Conservation (phyloP, 164 flowering plant species). For the Akebia trifoliata region DNA sequence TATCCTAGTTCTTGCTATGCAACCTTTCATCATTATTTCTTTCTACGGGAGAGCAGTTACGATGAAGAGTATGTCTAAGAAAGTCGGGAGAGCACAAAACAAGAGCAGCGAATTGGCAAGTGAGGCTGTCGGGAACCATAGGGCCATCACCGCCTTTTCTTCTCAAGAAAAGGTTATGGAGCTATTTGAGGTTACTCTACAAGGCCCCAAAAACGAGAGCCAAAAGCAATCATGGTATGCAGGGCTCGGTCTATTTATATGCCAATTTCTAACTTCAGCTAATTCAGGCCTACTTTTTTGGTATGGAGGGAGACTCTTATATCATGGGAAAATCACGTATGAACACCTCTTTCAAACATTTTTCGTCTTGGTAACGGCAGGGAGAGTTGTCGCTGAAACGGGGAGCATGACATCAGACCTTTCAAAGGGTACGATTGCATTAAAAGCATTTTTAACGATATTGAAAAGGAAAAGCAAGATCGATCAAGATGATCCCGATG, state of each 20-base stretch:
- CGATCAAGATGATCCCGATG: conserved; percentile 26
- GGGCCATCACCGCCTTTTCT: conserved; percentile 22
- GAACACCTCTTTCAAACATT: conserved; percentile 24
- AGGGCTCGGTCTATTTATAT: conserved; percentile 17
- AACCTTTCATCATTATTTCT: conserved; percentile 19
- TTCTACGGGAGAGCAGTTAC: conserved; percentile 16
- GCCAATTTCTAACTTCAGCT: conserved; percentile 23
- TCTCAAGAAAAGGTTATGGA: conserved; percentile 21
- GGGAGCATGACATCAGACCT: conserved; percentile 30
- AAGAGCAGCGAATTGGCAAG: conserved; percentile 25
- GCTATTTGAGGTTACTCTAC: conserved; percentile 15
- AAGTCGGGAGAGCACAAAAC: conserved; percentile 20
- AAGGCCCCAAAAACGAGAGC: conserved; percentile 19
- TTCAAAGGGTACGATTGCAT: conserved; percentile 25
- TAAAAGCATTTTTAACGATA: conserved; percentile 17
- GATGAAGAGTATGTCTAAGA: conserved; percentile 25
- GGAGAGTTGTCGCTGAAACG: conserved; percentile 23
- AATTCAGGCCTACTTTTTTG: conserved; percentile 17
- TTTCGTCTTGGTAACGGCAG: conserved; percentile 20
- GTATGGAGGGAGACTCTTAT: conserved; percentile 26
- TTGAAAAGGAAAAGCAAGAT: conserved; percentile 22
- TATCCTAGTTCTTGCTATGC: conserved; percentile 16
- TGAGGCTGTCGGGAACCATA: conserved; percentile 29
- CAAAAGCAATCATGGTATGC: conserved; percentile 26
- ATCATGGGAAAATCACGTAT: conserved; percentile 10